phyloP scores from a whole-genome alignment of 2,329 filamentous ascomycete species.

The Colletotrichum higginsianum region DNA sequence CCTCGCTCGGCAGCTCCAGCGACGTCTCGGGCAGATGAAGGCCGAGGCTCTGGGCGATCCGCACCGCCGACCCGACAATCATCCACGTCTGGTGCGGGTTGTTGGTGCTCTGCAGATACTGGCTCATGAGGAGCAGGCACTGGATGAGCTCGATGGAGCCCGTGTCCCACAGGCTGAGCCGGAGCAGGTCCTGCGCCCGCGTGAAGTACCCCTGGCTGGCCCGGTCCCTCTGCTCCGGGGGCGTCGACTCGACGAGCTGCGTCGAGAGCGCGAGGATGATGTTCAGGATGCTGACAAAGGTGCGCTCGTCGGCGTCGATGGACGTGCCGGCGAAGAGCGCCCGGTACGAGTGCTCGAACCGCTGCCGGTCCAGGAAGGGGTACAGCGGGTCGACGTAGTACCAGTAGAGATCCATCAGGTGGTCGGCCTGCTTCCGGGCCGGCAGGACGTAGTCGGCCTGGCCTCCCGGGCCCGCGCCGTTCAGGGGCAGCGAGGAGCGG shows the following conservation, averaged over 20 bases:
- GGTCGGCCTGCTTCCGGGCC: conserved; percentile 60
- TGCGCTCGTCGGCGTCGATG: conserved; percentile 56
- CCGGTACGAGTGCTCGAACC: conserved; percentile 56
- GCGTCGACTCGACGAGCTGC: conserved; percentile 59
- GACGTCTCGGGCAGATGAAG: conserved; percentile 60
- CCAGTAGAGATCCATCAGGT: conserved; percentile 63
- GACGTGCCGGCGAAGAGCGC: conserved; percentile 57
- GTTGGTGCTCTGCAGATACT: conserved; percentile 65
- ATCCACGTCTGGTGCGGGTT: conserved; percentile 66
- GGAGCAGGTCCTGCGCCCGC: conserved; percentile 58
- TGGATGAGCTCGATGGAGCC: conserved; percentile 62
- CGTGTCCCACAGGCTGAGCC: conserved; percentile 59
- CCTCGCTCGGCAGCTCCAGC: conserved; percentile 14
- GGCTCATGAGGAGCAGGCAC: conserved; percentile 62
- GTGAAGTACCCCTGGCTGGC: conserved; percentile 59
- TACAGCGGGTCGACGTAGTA: conserved; percentile 62
- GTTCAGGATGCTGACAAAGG: conserved; percentile 62
- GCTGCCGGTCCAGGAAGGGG: conserved; percentile 58
- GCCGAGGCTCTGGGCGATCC: conserved; percentile 63
- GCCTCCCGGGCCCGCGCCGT: neutral
- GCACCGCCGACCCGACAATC: conserved; percentile 60
- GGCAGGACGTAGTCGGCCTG: conserved; percentile 58
- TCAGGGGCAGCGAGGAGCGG: conserved; percentile 43
- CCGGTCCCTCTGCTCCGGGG: conserved; percentile 56
- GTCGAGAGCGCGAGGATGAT: conserved; percentile 62